A percentile compares a stretch with the other conserved stretches of the same genome.
These are phyloP conservation scores for Theobroma grandiflorum DNA, from an alignment of 441 rosid genomes.

Conservation along the genomic window DNA sequence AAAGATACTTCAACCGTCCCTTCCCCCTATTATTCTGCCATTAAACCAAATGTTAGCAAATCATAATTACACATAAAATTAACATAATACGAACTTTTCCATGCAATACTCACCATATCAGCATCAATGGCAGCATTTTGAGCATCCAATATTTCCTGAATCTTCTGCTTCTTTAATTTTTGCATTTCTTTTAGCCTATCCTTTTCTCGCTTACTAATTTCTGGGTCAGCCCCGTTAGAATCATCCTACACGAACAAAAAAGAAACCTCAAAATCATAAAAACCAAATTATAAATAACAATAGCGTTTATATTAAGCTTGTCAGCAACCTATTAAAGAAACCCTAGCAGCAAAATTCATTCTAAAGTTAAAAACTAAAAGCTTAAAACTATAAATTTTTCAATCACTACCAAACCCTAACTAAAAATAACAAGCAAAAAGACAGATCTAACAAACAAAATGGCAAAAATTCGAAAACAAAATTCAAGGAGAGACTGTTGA, in stretches of 20 bases:
- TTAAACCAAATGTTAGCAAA: constrained; percentile 29
- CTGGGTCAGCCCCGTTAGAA: constrained; percentile 45
- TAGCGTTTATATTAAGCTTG: background rate
- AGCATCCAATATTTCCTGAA: constrained; percentile 87
- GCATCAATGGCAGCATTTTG: constrained; percentile 98
- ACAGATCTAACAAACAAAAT: background rate
- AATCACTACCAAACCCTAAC: background rate
- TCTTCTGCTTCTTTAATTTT: constrained; percentile 83
- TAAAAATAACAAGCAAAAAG: background rate
- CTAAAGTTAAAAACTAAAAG: background rate
- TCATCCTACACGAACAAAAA: constrained; percentile 52
- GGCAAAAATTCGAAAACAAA: background rate
- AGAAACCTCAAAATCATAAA: background rate
- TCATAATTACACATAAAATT: background rate
- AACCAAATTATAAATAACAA: background rate
- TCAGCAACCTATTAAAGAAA: background rate
- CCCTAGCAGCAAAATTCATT: background rate
- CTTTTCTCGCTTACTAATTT: constrained; percentile 85
- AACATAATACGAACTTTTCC: background rate
- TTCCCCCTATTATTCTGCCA: constrained; percentile 86
- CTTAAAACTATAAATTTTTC: background rate
- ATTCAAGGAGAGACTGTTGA: background rate
- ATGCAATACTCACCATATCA: constrained; percentile 68
- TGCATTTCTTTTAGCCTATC: constrained; percentile 91
- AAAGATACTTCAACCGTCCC: constrained; percentile 90